Percentiles rank a stretch among this genome's conserved stretches.
Evolutionary conservation across 2,329 filamentous ascomycete genomes (phyloP).

Genomic region (Colletotrichum sp.): DNA sequence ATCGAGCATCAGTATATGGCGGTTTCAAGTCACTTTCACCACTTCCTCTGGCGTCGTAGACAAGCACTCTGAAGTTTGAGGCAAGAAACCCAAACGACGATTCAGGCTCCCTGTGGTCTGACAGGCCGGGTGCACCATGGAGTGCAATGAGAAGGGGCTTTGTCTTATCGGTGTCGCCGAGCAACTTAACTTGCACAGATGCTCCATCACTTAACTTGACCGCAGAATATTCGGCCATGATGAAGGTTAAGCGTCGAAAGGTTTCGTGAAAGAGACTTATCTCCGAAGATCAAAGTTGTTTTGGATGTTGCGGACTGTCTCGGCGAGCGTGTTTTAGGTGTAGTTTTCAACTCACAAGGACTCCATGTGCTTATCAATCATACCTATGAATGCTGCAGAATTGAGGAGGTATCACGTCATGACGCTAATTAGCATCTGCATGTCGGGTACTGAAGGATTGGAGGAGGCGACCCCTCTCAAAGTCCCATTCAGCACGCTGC

Average conservation of each 20-base stretch:
- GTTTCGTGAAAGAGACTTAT: background rate
- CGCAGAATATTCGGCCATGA: background rate
- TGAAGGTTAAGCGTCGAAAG: background rate
- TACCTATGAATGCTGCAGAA: background rate
- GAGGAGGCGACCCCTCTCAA: background rate
- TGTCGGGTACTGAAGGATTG: background rate
- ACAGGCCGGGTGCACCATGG: constrained; percentile 28
- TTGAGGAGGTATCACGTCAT: background rate
- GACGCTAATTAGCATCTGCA: background rate
- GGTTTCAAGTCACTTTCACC: constrained; percentile 26
- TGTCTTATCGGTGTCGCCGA: constrained; percentile 17
- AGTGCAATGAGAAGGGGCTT: constrained; percentile 27
- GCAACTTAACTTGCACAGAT: constrained; percentile 20
- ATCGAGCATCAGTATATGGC: constrained; percentile 27
- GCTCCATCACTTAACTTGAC: constrained; percentile 24
- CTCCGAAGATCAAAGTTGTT: background rate
- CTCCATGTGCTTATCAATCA: background rate
- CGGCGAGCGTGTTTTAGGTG: background rate
- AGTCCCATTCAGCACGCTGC: background rate
- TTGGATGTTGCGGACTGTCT: background rate
- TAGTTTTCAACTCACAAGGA: background rate
- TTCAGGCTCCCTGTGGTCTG: constrained; percentile 24
- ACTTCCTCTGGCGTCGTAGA: constrained; percentile 29
- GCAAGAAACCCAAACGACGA: constrained; percentile 24
- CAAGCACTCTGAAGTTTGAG: constrained; percentile 24